A percentile compares a stretch with the other conserved stretches of the same genome.
These are phyloP conservation scores for Stephania japonica DNA, from an alignment of 164 flowering plant species.

Conservation along the genomic window DNA sequence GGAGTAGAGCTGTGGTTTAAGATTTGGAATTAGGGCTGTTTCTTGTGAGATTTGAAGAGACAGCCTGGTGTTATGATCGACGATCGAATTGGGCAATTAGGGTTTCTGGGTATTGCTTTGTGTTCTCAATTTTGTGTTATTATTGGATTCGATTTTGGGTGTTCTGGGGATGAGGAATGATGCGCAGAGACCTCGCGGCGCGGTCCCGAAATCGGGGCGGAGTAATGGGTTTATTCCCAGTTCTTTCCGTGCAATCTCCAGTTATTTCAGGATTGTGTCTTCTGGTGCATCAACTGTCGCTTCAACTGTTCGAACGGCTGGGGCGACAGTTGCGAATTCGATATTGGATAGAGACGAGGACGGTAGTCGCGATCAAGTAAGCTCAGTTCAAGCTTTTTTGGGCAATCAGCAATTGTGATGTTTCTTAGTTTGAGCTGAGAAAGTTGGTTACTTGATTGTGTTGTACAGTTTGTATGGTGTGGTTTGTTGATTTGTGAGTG, in stretches of 20 bases:
- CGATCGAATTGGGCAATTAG: constrained; percentile 17
- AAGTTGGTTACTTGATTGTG: neutral
- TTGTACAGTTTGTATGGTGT: neutral
- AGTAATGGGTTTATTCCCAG: constrained; percentile 46
- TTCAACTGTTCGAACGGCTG: constrained; percentile 54
- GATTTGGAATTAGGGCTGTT: constrained; percentile 19
- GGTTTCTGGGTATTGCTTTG: neutral
- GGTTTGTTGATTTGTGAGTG: neutral
- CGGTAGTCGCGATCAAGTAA: constrained; percentile 55
- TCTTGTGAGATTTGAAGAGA: constrained; percentile 19
- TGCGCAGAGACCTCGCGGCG: constrained; percentile 34
- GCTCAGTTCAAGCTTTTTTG: neutral
- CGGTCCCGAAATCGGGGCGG: constrained; percentile 33
- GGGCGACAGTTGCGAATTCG: constrained; percentile 60
- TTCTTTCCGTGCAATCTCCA: constrained; percentile 54
- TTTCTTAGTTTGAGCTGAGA: neutral
- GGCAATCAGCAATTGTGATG: neutral
- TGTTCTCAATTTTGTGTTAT: neutral
- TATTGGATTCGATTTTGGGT: constrained; percentile 13
- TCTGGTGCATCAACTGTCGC: constrained; percentile 86
- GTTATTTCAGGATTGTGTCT: constrained; percentile 68
- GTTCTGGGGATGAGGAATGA: constrained; percentile 63
- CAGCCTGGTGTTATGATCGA: constrained; percentile 40
- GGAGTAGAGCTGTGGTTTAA: constrained; percentile 8
- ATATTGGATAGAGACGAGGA: constrained; percentile 61